phyloP scores from a whole-genome alignment of 495 filamentous ascomycete genomes.

The Ascobolus immersus region DNA sequence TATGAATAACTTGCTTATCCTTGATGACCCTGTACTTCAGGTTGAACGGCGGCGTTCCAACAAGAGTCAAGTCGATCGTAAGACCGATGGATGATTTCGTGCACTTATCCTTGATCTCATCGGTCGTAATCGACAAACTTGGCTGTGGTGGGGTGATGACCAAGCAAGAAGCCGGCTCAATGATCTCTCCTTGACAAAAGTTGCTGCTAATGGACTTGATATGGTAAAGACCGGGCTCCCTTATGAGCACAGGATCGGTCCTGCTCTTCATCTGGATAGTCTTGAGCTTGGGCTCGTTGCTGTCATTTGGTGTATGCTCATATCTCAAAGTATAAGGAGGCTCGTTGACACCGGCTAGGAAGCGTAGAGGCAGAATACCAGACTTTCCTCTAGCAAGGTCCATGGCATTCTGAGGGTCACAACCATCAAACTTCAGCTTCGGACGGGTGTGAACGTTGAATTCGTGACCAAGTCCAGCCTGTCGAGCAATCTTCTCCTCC shows the following conservation, averaged over 20 bases:
- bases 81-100: constrained; percentile 79
- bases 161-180: constrained; percentile 76
- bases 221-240: constrained; percentile 61
- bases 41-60: constrained; percentile 70
- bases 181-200: constrained; percentile 61
- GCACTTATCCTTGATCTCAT: constrained; percentile 79
- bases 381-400: constrained; percentile 50
- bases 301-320: constrained; percentile 41
- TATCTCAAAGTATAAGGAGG: constrained; percentile 35
- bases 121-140: constrained; percentile 37
- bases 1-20: constrained; percentile 26
- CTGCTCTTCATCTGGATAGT: constrained; percentile 26
- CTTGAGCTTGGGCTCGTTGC: constrained; percentile 36
- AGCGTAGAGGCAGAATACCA: constrained; percentile 44
- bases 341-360: constrained; percentile 32
- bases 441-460: constrained; percentile 78
- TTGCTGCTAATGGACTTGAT: constrained; percentile 51
- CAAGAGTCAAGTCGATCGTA: constrained; percentile 59
- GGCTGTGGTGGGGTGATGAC: constrained; percentile 79
- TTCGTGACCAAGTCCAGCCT: constrained; percentile 37
- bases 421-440: constrained; percentile 38
- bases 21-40: constrained; percentile 44
- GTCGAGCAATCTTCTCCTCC: constrained; percentile 34
- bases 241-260: constrained; percentile 30
- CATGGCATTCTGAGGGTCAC: constrained; percentile 53